These are phyloP conservation scores for Rubus parviflorus DNA, from an alignment of 306 rosid species.

Conservation along the genomic window DNA sequence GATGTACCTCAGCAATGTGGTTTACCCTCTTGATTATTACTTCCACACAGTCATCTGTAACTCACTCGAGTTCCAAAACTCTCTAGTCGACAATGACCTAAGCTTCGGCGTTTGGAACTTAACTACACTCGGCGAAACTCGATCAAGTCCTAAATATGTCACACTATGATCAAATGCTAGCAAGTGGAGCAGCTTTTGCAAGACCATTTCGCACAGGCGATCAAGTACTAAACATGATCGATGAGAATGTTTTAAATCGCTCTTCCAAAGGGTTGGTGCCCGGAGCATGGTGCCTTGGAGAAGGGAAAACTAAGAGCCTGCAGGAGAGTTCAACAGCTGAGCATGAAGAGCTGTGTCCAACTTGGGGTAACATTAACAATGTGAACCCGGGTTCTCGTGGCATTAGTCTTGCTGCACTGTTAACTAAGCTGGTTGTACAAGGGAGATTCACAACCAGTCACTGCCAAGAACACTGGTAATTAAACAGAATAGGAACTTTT, in stretches of 20 bases:
- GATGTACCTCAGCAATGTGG: constrained; percentile 68
- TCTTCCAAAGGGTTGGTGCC: constrained; percentile 40
- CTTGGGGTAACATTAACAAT: constrained; percentile 40
- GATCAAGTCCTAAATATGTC: constrained; percentile 50
- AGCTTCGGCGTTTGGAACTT: constrained; percentile 48
- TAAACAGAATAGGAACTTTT: neutral
- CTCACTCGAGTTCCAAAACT: constrained; percentile 50
- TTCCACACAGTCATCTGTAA: constrained; percentile 74
- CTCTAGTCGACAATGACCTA: constrained; percentile 44
- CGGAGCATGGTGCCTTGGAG: constrained; percentile 58
- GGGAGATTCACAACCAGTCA: constrained; percentile 32
- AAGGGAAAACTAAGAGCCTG: constrained; percentile 22
- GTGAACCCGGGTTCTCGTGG: constrained; percentile 51
- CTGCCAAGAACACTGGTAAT: constrained; percentile 32
- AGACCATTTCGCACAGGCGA: constrained; percentile 49
- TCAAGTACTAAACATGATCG: constrained; percentile 48
- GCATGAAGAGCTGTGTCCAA: constrained; percentile 36
- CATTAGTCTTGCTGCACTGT: constrained; percentile 29
- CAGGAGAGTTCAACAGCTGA: constrained; percentile 14
- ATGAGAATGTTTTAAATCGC: constrained; percentile 43
- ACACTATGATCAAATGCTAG: constrained; percentile 42
- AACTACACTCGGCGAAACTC: constrained; percentile 34
- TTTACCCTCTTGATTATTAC: constrained; percentile 61
- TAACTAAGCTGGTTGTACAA: constrained; percentile 31
- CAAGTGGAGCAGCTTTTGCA: constrained; percentile 58